These are phyloP conservation scores for Hyparrhenia diplandra DNA, from an alignment of 176 grass and related monocot genomes.

Conservation along the genomic window DNA sequence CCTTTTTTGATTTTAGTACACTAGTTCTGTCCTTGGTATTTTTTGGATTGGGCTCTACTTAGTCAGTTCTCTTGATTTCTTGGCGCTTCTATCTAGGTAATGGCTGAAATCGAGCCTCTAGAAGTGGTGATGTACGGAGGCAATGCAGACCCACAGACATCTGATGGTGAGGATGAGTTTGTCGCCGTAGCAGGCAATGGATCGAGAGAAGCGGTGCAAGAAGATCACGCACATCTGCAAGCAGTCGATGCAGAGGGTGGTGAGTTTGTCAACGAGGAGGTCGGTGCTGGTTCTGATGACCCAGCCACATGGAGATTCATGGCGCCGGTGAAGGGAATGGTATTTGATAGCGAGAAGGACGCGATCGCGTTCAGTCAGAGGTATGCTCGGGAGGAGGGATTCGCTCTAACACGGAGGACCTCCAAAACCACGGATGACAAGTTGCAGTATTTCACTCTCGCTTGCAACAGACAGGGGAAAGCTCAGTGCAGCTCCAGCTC, in stretches of 20 bases:
- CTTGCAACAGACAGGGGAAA: background rate
- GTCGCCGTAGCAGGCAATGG: background rate
- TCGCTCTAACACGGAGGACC: background rate
- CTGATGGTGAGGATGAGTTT: background rate
- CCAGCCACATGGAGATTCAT: background rate
- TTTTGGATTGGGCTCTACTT: background rate
- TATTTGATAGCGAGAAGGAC: background rate
- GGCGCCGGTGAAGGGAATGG: background rate
- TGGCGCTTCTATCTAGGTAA: background rate
- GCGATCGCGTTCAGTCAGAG: background rate
- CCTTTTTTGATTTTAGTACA: background rate
- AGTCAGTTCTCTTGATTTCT: background rate
- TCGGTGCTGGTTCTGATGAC: too few relatives aligned
- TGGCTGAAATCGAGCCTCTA: background rate
- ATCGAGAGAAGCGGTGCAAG: background rate
- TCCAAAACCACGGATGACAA: background rate
- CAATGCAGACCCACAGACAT: background rate
- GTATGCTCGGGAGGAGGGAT: background rate
- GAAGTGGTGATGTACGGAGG: too few relatives aligned
- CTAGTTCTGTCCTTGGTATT: background rate
- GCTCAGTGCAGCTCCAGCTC: background rate
- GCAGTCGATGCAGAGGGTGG: background rate
- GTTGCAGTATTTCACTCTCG: background rate
- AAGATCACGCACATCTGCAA: background rate
- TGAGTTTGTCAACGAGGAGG: background rate